Evolutionary conservation across 2,329 filamentous ascomycete genomes (phyloP).

Genomic region (Septoria petroselini): DNA sequence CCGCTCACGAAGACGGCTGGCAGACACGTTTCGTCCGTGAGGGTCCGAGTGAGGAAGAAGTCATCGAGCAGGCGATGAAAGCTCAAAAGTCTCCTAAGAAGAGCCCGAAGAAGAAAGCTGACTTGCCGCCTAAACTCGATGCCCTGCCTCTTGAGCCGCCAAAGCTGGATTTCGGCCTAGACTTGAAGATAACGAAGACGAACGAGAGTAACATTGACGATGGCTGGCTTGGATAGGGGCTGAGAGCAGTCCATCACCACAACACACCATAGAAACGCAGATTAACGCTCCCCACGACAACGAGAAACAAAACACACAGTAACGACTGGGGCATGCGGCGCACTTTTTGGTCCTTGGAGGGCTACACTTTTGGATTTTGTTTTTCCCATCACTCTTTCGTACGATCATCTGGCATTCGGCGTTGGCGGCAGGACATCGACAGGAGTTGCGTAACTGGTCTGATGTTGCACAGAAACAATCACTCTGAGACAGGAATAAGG

Average conservation of each 20-base stretch:
- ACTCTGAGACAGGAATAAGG: too few species aligned
- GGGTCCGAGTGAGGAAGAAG: conserved; percentile 54
- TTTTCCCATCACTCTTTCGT: too few species aligned
- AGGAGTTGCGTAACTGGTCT: too few species aligned
- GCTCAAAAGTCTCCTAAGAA: conserved; percentile 44
- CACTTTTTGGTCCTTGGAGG: too few species aligned
- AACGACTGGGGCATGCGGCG: neutral
- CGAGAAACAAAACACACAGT: conserved; percentile 4
- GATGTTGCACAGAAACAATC: too few species aligned
- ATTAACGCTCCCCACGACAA: neutral
- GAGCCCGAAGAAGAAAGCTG: conserved; percentile 35
- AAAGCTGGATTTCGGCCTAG: conserved; percentile 29
- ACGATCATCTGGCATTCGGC: too few species aligned
- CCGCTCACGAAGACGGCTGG: conserved; percentile 85
- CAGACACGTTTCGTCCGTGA: conserved; percentile 75
- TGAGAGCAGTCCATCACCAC: conserved; percentile 4
- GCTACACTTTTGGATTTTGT: too few species aligned
- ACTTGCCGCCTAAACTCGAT: conserved; percentile 28
- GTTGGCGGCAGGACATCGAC: too few species aligned
- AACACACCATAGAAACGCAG: neutral
- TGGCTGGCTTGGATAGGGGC: conserved; percentile 34
- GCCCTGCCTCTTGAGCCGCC: conserved; percentile 24
- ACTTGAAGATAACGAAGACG: conserved; percentile 20
- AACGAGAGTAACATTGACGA: conserved; percentile 26
- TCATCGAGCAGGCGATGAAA: conserved; percentile 42